Conservation (phyloP, 208 protist species). For the Sergeia podlipaevii region DNA sequence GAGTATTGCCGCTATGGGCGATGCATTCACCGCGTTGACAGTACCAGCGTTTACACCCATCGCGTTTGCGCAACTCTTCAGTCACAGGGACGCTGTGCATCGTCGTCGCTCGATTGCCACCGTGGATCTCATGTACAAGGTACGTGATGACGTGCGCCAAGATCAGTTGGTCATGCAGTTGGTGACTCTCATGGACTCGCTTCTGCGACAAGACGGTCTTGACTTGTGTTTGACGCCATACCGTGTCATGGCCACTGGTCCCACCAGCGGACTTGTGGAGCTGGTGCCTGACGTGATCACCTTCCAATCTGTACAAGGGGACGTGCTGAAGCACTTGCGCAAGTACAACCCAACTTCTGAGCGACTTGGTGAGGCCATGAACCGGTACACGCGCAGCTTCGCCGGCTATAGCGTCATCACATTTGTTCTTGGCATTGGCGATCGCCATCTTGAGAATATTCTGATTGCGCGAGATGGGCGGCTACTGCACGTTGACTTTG, state of each 20-base stretch:
- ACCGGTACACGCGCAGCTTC: conserved; percentile 95
- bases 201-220: conserved; percentile 91
- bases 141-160: conserved; percentile 96
- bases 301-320: conserved; percentile 70
- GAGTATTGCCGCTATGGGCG: not conserved
- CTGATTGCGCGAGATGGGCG: conserved; percentile 91
- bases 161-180: conserved; percentile 97
- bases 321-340: conserved; percentile 68
- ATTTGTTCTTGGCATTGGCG: conserved; percentile 96
- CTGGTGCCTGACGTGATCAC: conserved; percentile 82
- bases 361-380: conserved; percentile 67
- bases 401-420: conserved; percentile 97
- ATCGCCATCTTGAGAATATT: conserved; percentile 97
- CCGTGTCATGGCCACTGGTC: conserved; percentile 82
- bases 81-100: conserved; percentile 6
- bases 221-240: conserved; percentile 95
- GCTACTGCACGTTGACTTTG: conserved; percentile 98
- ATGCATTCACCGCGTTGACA: not conserved
- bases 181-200: conserved; percentile 85
- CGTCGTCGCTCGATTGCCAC: conserved; percentile 1
- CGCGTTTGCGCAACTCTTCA: not conserved
- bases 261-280: conserved; percentile 77
- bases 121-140: conserved; percentile 96
- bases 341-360: conserved; percentile 70
- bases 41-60: not conserved